Percentiles rank a stretch among this genome's conserved stretches.
Evolutionary conservation across 2,329 filamentous ascomycete species (phyloP).

Genomic region (Aureobasidium sp.): DNA sequence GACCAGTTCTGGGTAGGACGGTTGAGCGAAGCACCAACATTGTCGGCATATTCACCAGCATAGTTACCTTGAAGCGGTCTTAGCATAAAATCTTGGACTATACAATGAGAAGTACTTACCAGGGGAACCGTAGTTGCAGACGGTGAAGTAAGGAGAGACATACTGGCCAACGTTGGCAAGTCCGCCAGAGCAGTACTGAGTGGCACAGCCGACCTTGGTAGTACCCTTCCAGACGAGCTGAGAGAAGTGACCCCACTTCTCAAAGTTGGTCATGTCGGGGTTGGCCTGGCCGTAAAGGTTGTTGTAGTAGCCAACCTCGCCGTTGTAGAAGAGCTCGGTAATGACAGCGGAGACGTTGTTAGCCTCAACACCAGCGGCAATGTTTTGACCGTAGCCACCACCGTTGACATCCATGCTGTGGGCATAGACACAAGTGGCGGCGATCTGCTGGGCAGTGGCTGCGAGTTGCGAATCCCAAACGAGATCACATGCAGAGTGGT

Average conservation of each 20-base stretch:
- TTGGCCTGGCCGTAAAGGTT: constrained; percentile 51
- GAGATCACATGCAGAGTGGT: constrained; percentile 64
- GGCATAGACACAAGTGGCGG: constrained; percentile 60
- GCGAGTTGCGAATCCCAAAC: constrained; percentile 60
- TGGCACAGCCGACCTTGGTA: constrained; percentile 56
- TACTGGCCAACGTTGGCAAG: constrained; percentile 37
- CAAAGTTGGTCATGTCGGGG: constrained; percentile 57
- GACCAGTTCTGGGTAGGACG: constrained; percentile 13
- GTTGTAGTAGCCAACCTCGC: constrained; percentile 55
- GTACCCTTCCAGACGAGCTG: constrained; percentile 66
- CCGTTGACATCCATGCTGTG: constrained; percentile 63
- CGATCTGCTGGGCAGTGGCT: constrained; percentile 55
- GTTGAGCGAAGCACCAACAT: constrained; percentile 39
- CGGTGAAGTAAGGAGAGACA: constrained; percentile 60
- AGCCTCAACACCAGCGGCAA: constrained; percentile 60
- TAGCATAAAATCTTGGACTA: constrained; percentile 19
- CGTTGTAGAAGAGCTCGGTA: constrained; percentile 84
- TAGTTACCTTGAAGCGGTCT: constrained; percentile 45
- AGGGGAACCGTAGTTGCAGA: constrained; percentile 77
- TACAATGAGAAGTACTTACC: constrained; percentile 47
- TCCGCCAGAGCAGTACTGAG: constrained; percentile 49
- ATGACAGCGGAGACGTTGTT: constrained; percentile 59
- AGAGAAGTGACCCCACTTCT: constrained; percentile 66
- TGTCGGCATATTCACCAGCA: constrained; percentile 44
- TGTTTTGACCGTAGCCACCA: constrained; percentile 82